Base-by-base conservation (phyloP, 139 green algal genomes). In the Protoeuglena noctilucae region DNA sequence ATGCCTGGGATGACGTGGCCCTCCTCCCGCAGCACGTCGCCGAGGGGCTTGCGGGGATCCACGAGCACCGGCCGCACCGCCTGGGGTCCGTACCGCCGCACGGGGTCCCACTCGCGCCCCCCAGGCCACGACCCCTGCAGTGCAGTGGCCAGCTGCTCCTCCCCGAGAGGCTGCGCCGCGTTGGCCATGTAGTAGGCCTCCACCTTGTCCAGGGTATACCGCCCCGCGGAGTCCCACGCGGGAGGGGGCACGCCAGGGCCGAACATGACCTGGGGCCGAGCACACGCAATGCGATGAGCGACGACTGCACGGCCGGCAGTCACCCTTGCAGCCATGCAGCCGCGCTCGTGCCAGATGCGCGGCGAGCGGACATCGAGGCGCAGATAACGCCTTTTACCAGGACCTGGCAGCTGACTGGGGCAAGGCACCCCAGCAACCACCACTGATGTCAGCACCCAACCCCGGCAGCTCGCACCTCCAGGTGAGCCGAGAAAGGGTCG, bases 131-230 rank as follows among this genome's bases (percentile, higher is more conserved):
- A 48, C 4, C 78, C 77, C 51, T 80, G 67, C 67, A 87, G 54
- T 1, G 64, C 74, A 51, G 75, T 49, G 40, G 62, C 52, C 21
- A 80, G 40, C 58, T 77, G 56, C 16, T 65, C 57, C 59, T 72
- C 55, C 22, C 22, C 16, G 6, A 54, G n/a, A 29, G 0, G 12
- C 12, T 21, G 45, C 45, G 70, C 78, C 16, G 74, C 69, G 54
- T 85, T 57, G 0, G 67, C 72, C 19, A 89, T 59, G 69, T 88
- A 95, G 50, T 93, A 95, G 5, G 94, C 43, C 73, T 95, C 71
- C 12, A 95, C 55, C 0, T 49, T 59, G 19, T 74, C 39, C 2
- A 77, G 70, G 4, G 25, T 78, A 65, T 95, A 95, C 21, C 70
- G 58, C 1, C 51, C 34, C 4, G 69, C 34, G 1, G 62, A 41